Base-by-base conservation (phyloP, 108 stramenopile species). In the Nitzschia sp. region DNA sequence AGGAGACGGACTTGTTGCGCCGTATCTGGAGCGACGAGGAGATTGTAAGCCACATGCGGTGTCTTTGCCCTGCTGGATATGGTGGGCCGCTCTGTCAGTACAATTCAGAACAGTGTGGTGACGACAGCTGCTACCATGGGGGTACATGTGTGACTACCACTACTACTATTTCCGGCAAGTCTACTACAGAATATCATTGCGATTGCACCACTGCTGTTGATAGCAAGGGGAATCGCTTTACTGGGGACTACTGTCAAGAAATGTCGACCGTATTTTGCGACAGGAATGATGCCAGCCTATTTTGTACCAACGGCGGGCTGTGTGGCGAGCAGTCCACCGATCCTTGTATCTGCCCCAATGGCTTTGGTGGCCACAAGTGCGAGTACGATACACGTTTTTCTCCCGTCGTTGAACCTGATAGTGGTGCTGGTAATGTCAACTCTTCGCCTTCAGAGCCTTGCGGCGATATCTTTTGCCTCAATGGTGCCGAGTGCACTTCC, bases 201-300 rank as follows among this genome's bases (percentile, higher is more conserved):
- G 84, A 85, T 53, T 85, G 84, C 36, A 85, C 84, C 6, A 70
- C 71, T 18, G 82, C 78, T 29, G 28, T 42, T 25, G 64, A 58
- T 27, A 34, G 38, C 47, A 18, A 34, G 13, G 69, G 58, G 34
- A 59, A 49, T 25, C 31, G 27, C 13, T 70, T 38, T 49, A 58
- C 58, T 6, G 69, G 69, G 17, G 21, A 59, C 24, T 60, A 70
- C 24, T 70, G 69, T 33, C 58, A 70, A 49, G 17, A 46, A 26
- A 23, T 33, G 9, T 59, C 69, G 9, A 59, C 57, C 18, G 19
- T 2, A 17, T 60, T 46, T 31, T 70, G 69, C 34, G 17, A 31
- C 1, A 47, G 29, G 13, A 30, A 38, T 5, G 32, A 70, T 49
- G 64, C 65, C 2, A 48, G 53, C 25, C 61, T 77, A 17, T 74